These are phyloP conservation scores for Leccinum uliginosum DNA, from an alignment of 768 basidiomycete genomes.

Conservation along the genomic window DNA sequence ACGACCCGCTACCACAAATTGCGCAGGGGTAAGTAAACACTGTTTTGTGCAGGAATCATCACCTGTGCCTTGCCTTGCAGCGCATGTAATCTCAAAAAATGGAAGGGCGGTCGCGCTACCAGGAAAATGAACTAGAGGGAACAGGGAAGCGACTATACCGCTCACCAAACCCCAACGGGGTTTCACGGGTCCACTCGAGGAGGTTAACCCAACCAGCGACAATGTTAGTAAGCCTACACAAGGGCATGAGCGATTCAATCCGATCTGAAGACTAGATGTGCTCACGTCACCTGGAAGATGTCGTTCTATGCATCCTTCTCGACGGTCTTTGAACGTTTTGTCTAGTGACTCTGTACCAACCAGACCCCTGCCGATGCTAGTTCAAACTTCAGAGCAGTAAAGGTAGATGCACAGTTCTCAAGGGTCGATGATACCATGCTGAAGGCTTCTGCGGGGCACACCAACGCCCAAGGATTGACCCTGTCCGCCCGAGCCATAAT, in stretches of 20 bases:
- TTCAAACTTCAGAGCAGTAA: constrained; percentile 95
- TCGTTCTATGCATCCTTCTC: constrained; percentile 99
- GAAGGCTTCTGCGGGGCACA: constrained; percentile 91
- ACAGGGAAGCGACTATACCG: background rate
- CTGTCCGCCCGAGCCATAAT: constrained; percentile 94
- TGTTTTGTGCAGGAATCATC: constrained; percentile 99
- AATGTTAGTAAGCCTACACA: constrained; percentile 90
- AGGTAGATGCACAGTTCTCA: constrained; percentile 97
- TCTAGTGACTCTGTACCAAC: constrained; percentile 87
- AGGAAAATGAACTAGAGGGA: constrained; percentile 2
- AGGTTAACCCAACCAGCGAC: constrained; percentile 98
- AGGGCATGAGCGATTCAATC: constrained; percentile 5
- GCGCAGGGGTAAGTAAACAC: no score
- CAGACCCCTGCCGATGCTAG: constrained; percentile 94
- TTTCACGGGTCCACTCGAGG: constrained; percentile 96
- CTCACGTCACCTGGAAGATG: constrained; percentile 95
- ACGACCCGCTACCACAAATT: no score
- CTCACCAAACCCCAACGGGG: constrained; percentile 96
- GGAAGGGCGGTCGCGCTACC: constrained; percentile 91
- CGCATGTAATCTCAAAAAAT: constrained; percentile 97
- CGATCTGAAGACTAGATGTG: background rate
- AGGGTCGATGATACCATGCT: constrained; percentile 94
- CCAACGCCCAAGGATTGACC: constrained; percentile 90
- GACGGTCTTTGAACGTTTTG: constrained; percentile 98
- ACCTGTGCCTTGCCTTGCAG: constrained; percentile 98